Percentiles rank a stretch among this genome's conserved stretches.
These are phyloP conservation scores for Podila horticola DNA, from an alignment of 192 early-diverging fungal genomes.

Conservation along the genomic window DNA sequence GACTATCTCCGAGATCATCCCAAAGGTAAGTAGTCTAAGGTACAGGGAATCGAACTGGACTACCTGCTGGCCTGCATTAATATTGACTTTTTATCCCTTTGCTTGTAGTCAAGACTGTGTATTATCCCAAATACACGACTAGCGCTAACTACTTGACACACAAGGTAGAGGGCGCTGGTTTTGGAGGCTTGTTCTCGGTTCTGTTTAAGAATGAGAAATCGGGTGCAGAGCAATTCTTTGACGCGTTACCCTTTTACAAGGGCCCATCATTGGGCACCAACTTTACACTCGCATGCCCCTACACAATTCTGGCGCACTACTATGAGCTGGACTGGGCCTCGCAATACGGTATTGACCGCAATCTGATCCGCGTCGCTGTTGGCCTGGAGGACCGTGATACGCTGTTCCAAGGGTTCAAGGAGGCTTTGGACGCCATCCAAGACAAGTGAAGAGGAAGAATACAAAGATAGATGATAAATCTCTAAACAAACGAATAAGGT, in stretches of 20 bases:
- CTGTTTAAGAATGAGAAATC: constrained; percentile 67
- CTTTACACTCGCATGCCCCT: constrained; percentile 94
- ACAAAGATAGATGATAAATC: too few species aligned
- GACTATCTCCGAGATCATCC: constrained; percentile 74
- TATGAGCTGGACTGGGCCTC: constrained; percentile 94
- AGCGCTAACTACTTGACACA: constrained; percentile 74
- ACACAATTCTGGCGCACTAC: constrained; percentile 96
- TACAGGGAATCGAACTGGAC: neutral
- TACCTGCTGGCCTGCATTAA: neutral
- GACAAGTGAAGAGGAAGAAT: neutral
- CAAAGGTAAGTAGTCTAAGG: constrained; percentile 64
- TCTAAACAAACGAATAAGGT: too few species aligned
- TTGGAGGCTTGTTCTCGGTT: constrained; percentile 90
- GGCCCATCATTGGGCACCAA: constrained; percentile 97
- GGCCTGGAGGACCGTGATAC: constrained; percentile 83
- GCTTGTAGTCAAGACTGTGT: constrained; percentile 71
- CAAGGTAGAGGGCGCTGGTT: constrained; percentile 74
- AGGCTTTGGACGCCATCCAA: constrained; percentile 71
- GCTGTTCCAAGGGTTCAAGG: constrained; percentile 77
- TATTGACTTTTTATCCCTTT: neutral
- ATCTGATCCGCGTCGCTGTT: constrained; percentile 88
- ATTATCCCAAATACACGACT: constrained; percentile 88
- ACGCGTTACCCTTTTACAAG: constrained; percentile 83
- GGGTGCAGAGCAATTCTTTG: constrained; percentile 79
- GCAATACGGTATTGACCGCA: constrained; percentile 75